Evolutionary conservation across 2,329 filamentous ascomycete species (phyloP).

Genomic region (Alternaria metachromatica): DNA sequence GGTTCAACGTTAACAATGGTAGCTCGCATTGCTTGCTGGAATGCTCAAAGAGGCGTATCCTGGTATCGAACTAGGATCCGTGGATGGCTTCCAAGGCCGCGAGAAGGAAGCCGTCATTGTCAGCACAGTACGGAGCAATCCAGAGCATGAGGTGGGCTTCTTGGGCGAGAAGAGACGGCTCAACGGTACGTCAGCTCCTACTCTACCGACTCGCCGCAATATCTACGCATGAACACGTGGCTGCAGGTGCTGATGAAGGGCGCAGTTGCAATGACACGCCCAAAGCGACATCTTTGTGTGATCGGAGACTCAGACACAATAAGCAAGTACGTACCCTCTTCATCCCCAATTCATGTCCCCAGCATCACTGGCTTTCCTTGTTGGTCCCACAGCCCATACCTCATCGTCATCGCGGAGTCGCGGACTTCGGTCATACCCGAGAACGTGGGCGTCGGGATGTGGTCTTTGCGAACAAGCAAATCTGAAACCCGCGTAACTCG

Average conservation of each 20-base stretch:
- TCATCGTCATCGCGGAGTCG: neutral
- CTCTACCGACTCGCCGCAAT: neutral
- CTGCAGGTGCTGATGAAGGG: constrained; percentile 10
- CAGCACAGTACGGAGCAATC: constrained; percentile 91
- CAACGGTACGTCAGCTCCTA: constrained; percentile 71
- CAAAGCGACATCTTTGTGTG: constrained; percentile 86
- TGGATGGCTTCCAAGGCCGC: constrained; percentile 95
- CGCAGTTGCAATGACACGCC: constrained; percentile 93
- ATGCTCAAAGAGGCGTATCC: constrained; percentile 81
- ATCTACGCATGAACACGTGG: neutral
- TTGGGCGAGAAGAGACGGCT: constrained; percentile 88
- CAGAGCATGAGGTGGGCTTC: constrained; percentile 88
- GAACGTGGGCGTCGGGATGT: constrained; percentile 17
- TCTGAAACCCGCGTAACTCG: constrained; percentile 8
- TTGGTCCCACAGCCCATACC: constrained; percentile 1
- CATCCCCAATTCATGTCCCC: constrained; percentile 7
- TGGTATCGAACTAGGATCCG: constrained; percentile 90
- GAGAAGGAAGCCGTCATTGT: constrained; percentile 97
- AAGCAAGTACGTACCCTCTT: constrained; percentile 67
- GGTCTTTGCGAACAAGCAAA: constrained; percentile 13
- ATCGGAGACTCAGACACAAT: constrained; percentile 96
- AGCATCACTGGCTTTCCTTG: neutral
- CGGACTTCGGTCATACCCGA: constrained; percentile 4
- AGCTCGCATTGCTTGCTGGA: constrained; percentile 77
- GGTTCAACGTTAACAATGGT: constrained; percentile 18